phyloP scores from a whole-genome alignment of 1,284 basidiomycete species.

The Limonomyces culmigenus region DNA sequence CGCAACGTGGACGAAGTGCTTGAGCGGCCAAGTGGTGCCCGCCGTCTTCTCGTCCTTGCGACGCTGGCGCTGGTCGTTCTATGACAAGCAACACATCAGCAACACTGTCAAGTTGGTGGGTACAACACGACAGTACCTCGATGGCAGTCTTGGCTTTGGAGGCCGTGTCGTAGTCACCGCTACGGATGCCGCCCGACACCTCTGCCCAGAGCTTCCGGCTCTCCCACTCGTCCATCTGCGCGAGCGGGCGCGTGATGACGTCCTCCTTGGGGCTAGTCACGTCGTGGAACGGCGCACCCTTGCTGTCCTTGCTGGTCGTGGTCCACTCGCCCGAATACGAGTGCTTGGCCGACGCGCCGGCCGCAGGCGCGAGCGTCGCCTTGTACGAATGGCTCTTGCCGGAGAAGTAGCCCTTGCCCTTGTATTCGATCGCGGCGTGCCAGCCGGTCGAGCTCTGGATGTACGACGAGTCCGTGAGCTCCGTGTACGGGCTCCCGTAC shows the following conservation, averaged over 20 bases:
- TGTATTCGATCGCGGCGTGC: conserved; percentile 72
- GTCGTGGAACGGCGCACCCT: conserved; percentile 42
- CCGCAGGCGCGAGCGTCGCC: conserved; percentile 40
- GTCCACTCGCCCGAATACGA: conserved; percentile 86
- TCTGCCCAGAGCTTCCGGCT: conserved; percentile 74
- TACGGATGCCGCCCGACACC: conserved; percentile 83
- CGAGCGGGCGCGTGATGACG: conserved; percentile 40
- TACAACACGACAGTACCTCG: conserved; percentile 58
- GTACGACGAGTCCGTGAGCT: conserved; percentile 71
- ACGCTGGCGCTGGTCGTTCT: conserved; percentile 88
- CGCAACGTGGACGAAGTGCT: conserved; percentile 58
- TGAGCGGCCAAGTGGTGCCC: conserved; percentile 59
- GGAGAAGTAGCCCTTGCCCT: conserved; percentile 89
- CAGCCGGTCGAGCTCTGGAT: conserved; percentile 73
- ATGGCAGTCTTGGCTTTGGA: conserved; percentile 82
- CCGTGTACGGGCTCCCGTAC: conserved; percentile 70
- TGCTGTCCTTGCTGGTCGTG: conserved; percentile 40
- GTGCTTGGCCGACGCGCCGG: conserved; percentile 23
- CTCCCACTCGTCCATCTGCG: conserved; percentile 72
- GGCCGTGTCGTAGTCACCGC: conserved; percentile 86
- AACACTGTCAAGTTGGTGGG: too few relatives aligned
- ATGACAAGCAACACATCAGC: conserved; percentile 1
- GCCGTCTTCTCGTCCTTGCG: conserved; percentile 70
- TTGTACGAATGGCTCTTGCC: conserved; percentile 92
- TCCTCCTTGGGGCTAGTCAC: conserved; percentile 55